Evolutionary conservation across 2,329 filamentous ascomycete genomes (phyloP).

Genomic region (Plectosphaerella cucumerina): DNA sequence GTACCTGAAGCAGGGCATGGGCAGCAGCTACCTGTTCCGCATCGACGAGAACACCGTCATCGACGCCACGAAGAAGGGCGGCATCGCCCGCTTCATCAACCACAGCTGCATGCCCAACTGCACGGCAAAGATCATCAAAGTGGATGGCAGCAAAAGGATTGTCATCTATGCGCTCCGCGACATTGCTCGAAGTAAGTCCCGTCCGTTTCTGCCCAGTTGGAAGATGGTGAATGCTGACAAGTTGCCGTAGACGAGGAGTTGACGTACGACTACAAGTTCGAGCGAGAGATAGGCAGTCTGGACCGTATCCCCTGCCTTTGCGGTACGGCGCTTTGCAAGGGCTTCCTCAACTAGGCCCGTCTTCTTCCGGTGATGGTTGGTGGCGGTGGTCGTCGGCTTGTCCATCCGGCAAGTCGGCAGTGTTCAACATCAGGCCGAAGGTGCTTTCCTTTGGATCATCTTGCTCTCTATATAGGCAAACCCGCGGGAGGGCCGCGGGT

Average conservation of each 20-base stretch:
- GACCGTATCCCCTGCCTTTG: conserved; percentile 97
- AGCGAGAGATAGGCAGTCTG: conserved; percentile 89
- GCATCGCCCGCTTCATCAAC: conserved; percentile 98
- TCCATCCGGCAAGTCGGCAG: background rate
- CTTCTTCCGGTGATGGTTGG: background rate
- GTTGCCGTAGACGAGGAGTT: conserved; percentile 82
- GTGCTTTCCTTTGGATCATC: background rate
- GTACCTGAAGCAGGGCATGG: conserved; percentile 94
- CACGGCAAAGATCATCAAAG: conserved; percentile 98
- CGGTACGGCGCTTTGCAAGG: conserved; percentile 93
- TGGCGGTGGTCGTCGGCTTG: background rate
- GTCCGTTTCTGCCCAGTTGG: no score
- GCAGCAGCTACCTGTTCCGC: conserved; percentile 94
- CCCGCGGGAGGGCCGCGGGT: background rate
- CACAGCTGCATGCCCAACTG: conserved; percentile 98
- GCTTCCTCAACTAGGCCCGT: conserved; percentile 81
- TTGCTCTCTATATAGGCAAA: background rate
- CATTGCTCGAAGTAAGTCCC: conserved; percentile 81
- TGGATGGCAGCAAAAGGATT: conserved; percentile 95
- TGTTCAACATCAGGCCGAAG: no score
- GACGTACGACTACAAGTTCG: conserved; percentile 99
- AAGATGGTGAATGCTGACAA: conserved; percentile 15
- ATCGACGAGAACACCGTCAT: conserved; percentile 98
- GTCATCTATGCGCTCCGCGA: conserved; percentile 97
- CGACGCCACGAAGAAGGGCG: conserved; percentile 96